A percentile compares a stretch with the other conserved stretches of the same genome.
Conservation (phyloP, 331 rosid species). For the Quercus phellos region DNA sequence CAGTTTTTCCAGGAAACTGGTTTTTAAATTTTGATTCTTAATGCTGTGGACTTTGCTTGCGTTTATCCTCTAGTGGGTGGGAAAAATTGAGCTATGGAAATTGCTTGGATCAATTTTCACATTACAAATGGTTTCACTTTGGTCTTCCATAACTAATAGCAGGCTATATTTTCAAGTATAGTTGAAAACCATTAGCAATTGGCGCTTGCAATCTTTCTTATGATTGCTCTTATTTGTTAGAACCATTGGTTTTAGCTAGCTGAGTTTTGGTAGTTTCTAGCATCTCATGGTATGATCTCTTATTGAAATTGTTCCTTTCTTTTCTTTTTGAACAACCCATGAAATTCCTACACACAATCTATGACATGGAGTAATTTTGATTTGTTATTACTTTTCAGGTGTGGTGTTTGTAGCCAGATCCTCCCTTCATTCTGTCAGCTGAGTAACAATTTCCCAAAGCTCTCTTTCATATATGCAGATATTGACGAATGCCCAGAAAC, state of each 20-base stretch:
- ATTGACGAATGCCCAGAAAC: constrained; percentile 94
- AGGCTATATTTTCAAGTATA: neutral
- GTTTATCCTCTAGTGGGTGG: too few species aligned
- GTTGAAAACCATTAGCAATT: neutral
- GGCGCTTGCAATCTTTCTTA: neutral
- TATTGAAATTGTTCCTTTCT: neutral
- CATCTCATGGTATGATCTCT: neutral
- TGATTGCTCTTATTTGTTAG: neutral
- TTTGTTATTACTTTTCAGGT: constrained; percentile 47
- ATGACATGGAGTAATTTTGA: neutral
- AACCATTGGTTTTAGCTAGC: neutral
- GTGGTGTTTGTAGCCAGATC: constrained; percentile 65
- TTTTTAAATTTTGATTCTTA: neutral
- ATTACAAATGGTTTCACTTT: too few species aligned
- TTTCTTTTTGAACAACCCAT: too few species aligned
- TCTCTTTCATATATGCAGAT: constrained; percentile 69
- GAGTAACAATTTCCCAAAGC: constrained; percentile 67
- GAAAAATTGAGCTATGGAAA: neutral
- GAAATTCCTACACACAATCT: neutral
- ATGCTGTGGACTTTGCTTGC: neutral
- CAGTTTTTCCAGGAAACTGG: neutral
- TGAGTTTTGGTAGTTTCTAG: neutral
- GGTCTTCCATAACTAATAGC: neutral
- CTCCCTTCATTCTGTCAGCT: constrained; percentile 71
- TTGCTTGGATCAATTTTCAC: neutral